These are phyloP conservation scores for Breviolum minutum DNA, from an alignment of 73 alveolate species.

Conservation along the genomic window DNA sequence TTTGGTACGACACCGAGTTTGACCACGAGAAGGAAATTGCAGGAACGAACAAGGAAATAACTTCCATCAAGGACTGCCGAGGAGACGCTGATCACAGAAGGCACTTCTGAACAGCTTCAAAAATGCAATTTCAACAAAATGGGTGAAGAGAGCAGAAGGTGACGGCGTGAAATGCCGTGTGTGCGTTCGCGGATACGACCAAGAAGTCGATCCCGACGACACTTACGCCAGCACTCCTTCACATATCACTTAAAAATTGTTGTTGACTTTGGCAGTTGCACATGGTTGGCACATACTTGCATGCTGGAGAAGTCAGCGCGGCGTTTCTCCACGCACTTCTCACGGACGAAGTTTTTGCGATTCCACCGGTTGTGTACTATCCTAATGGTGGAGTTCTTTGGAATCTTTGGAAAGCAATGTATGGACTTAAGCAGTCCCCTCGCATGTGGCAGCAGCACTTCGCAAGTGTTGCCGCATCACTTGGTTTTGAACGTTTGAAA, in stretches of 20 bases:
- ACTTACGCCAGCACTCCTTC: neutral
- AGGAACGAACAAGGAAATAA: no score
- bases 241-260: neutral
- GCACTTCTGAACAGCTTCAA: neutral
- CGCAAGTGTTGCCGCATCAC: neutral
- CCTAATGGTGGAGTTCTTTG: neutral
- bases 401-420: neutral
- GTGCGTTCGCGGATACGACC: neutral
- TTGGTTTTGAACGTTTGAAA: neutral
- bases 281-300: neutral
- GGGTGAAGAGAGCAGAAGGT: slow-evolving; percentile 21
- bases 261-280: neutral
- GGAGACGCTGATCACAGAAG: neutral
- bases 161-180: neutral
- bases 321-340: slow-evolving; percentile 36
- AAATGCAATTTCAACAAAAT: neutral
- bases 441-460: neutral
- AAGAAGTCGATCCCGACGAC: slow-evolving; percentile 20
- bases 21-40: neutral
- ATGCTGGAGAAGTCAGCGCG: neutral
- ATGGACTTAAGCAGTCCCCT: slow-evolving; percentile 6
- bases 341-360: slow-evolving; percentile 4
- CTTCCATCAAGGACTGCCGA: neutral
- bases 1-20: slow-evolving; percentile 39
- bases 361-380: neutral